Conservation (phyloP, 805 yeast genomes). For the Tetrapisispora pingtungensis region DNA sequence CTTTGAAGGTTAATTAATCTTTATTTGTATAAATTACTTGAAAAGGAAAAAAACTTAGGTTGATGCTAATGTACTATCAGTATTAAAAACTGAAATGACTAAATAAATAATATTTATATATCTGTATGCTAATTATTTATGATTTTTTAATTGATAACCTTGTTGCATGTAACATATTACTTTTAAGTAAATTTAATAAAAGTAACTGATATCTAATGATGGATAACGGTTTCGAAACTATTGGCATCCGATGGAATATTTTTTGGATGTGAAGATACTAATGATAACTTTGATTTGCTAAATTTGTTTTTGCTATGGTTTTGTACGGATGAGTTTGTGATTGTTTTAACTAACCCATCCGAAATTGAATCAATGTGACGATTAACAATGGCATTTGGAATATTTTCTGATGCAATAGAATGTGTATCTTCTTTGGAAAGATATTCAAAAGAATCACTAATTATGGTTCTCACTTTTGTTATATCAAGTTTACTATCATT, state of each 20-base stretch:
- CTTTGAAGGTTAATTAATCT: no score
- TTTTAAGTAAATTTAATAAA: no score
- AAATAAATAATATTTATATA: neutral
- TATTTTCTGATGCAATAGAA: neutral
- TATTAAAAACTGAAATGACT: neutral
- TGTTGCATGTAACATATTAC: no score
- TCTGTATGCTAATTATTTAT: neutral
- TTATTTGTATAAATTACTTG: no score
- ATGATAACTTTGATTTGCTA: neutral
- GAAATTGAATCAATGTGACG: neutral
- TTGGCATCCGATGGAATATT: slow-evolving; percentile 4
- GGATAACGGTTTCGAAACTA: slow-evolving; percentile 12
- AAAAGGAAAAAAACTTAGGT: neutral
- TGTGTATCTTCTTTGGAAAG: neutral
- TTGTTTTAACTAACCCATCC: neutral
- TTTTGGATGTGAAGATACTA: neutral
- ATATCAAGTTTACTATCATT: neutral
- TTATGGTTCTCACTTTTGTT: neutral
- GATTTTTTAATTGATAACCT: no score
- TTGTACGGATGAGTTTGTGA: neutral
- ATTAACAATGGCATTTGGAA: neutral
- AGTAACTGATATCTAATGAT: slow-evolving; percentile 4
- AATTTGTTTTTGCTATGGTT: neutral
- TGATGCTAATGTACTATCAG: neutral
- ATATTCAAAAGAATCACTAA: neutral